phyloP scores from a whole-genome alignment of 352 stramenopile species.

The Pythium guiyangense region DNA sequence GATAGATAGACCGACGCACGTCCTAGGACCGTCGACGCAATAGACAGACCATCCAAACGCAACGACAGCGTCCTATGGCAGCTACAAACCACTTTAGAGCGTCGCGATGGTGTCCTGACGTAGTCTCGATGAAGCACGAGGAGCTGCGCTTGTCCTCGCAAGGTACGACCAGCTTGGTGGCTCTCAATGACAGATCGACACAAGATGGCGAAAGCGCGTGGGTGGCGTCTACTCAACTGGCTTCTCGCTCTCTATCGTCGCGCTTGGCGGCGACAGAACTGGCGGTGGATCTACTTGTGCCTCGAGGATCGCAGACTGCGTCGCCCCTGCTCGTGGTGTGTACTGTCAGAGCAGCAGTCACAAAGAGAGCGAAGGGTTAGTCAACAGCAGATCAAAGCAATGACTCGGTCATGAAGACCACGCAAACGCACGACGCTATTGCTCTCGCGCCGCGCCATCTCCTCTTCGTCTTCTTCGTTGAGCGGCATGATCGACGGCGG shows the following conservation, averaged over 20 bases:
- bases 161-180: too few relatives aligned
- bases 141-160: too few relatives aligned
- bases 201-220: too few relatives aligned
- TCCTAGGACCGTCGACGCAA: background rate
- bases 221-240: background rate
- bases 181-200: too few relatives aligned
- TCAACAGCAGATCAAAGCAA: background rate
- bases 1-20: background rate
- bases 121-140: too few relatives aligned
- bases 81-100: too few relatives aligned
- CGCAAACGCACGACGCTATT: conserved; percentile 23
- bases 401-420: background rate
- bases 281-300: background rate
- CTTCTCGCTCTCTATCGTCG: background rate
- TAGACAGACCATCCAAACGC: too few relatives aligned
- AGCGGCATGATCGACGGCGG: conserved; percentile 27
- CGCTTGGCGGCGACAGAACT: background rate
- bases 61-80: too few relatives aligned
- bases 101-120: too few relatives aligned
- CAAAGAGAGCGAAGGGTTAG: background rate
- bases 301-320: background rate
- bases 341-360: conserved; percentile 4
- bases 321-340: conserved; percentile 3
- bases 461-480: conserved; percentile 56
- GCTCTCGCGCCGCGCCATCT: conserved; percentile 54